These are phyloP conservation scores for Cinchona pubescens DNA, from an alignment of 257 asterid genomes.

Conservation along the genomic window DNA sequence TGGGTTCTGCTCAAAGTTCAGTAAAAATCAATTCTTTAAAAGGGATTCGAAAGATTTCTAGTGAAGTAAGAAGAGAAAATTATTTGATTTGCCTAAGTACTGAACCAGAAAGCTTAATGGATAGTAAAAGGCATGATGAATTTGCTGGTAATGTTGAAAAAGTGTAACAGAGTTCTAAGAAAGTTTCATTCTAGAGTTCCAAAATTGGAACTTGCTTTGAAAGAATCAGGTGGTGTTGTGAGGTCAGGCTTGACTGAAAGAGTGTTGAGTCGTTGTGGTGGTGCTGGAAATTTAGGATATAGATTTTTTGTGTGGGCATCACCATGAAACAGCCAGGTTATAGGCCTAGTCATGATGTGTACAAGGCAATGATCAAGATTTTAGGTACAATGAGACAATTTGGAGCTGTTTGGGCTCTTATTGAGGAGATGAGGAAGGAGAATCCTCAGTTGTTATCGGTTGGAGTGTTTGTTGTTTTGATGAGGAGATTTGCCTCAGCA, in stretches of 20 bases:
- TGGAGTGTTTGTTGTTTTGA: slow-evolving; percentile 71
- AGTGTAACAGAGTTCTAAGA: slow-evolving; percentile 57
- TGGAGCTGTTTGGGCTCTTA: slow-evolving; percentile 95
- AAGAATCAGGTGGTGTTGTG: slow-evolving; percentile 60
- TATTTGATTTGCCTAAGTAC: slow-evolving; percentile 48
- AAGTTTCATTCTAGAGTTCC: slow-evolving; percentile 77
- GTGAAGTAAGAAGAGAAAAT: slow-evolving; percentile 31
- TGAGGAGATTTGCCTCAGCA: slow-evolving; percentile 89
- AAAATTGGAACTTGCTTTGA: slow-evolving; percentile 82
- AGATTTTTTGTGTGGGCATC: slow-evolving; percentile 82
- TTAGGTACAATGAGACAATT: slow-evolving; percentile 89
- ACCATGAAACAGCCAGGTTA: slow-evolving; percentile 74
- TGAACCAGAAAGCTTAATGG: slow-evolving; percentile 26
- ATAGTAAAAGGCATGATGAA: slow-evolving; percentile 48
- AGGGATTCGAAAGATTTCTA: slow-evolving; percentile 12
- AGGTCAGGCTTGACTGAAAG: slow-evolving; percentile 81
- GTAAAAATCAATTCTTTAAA: slow-evolving; percentile 14
- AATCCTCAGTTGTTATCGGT: slow-evolving; percentile 61
- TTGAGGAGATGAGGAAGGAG: slow-evolving; percentile 90
- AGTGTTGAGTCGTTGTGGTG: slow-evolving; percentile 86
- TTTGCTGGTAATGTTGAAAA: slow-evolving; percentile 75
- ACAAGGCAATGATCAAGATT: slow-evolving; percentile 72
- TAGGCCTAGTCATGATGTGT: slow-evolving; percentile 69
- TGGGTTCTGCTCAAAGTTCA: slow-evolving; percentile 29
- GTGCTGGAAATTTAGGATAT: slow-evolving; percentile 91